These are phyloP conservation scores for Cucumis cinereus DNA, from an alignment of 306 rosid species.

Conservation along the genomic window DNA sequence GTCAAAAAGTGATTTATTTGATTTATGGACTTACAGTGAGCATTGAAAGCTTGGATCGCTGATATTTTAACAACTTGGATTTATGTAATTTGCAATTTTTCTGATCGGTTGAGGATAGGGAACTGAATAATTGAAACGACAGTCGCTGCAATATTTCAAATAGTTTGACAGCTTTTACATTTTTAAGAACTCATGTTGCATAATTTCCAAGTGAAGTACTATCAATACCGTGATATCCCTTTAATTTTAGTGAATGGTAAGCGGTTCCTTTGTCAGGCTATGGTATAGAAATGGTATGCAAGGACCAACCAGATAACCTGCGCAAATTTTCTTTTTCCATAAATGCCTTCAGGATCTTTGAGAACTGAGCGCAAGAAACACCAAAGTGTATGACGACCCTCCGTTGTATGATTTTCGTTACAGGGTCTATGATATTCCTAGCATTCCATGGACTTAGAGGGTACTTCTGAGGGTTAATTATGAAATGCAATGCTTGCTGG, in stretches of 20 bases:
- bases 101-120: not conserved
- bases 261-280: not conserved
- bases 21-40: not conserved
- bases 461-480: constrained; percentile 32
- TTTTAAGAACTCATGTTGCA: not conserved
- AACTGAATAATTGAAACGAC: too few relatives aligned
- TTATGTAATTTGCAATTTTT: not conserved
- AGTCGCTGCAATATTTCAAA: not conserved
- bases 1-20: not conserved
- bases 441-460: constrained; percentile 24
- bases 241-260: not conserved
- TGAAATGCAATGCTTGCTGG: constrained; percentile 99
- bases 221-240: not conserved
- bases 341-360: not conserved
- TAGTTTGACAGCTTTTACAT: not conserved
- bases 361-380: not conserved
- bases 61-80: not conserved
- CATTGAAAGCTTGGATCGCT: not conserved
- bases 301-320: not conserved
- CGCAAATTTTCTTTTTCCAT: not conserved
- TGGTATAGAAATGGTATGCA: not conserved
- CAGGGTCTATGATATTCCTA: constrained; percentile 23
- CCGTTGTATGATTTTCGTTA: not conserved
- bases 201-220: not conserved
- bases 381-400: not conserved